Conservation (phyloP, 306 rosid genomes). For the Prosopis cineraria region DNA sequence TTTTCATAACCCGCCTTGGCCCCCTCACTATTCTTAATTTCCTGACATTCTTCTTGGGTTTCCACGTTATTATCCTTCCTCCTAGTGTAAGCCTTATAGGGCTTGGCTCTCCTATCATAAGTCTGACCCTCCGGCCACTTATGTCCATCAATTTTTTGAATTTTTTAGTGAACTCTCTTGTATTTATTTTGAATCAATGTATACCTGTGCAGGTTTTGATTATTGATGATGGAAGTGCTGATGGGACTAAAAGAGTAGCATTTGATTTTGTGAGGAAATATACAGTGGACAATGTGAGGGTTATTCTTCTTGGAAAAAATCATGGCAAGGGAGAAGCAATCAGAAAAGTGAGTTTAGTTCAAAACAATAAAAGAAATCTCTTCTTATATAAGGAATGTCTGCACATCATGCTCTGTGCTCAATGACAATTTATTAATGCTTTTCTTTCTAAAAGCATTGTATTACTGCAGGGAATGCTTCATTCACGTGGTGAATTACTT, state of each 20-base stretch:
- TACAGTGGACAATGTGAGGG: slow-evolving; percentile 76
- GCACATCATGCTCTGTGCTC: slow-evolving; percentile 2
- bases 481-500: slow-evolving; percentile 96
- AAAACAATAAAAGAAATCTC: slow-evolving; percentile 26
- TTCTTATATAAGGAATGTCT: slow-evolving; percentile 21
- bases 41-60: not conserved
- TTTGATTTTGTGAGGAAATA: slow-evolving; percentile 81
- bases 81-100: too few relatives aligned
- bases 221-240: slow-evolving; percentile 92
- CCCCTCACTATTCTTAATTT: too few relatives aligned
- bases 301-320: slow-evolving; percentile 91
- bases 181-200: slow-evolving; percentile 31
- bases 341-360: slow-evolving; percentile 86
- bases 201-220: slow-evolving; percentile 67
- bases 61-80: not conserved
- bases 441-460: slow-evolving; percentile 74
- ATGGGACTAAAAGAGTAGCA: slow-evolving; percentile 88
- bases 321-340: slow-evolving; percentile 98
- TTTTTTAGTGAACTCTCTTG: not conserved
- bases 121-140: too few relatives aligned
- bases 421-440: slow-evolving; percentile 60
- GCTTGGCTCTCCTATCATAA: too few relatives aligned
- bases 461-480: slow-evolving; percentile 94
- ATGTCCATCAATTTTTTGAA: too few relatives aligned
- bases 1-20: too few relatives aligned